A percentile compares a stretch with the other conserved stretches of the same genome.
Conservation (phyloP, 2,329 filamentous ascomycete species). For the Falciphora oryzae region DNA sequence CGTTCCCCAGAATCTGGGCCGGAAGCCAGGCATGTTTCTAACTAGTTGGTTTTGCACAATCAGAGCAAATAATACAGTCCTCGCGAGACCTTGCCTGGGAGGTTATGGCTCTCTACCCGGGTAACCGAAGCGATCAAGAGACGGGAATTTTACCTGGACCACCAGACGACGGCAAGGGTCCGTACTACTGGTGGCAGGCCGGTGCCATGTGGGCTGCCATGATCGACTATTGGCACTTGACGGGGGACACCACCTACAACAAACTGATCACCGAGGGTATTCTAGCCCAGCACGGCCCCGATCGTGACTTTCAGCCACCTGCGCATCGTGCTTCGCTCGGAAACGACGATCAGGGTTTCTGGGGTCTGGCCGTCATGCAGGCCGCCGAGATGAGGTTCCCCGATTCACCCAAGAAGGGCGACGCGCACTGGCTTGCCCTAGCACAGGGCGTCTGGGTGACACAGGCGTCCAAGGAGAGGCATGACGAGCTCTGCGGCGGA, state of each 20-base stretch:
- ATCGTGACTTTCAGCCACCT: conserved; percentile 55
- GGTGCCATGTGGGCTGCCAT: conserved; percentile 64
- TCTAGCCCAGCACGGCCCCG: conserved; percentile 50
- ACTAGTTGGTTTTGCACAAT: no score
- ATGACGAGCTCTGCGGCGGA: conserved; percentile 68
- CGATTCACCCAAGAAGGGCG: conserved; percentile 41
- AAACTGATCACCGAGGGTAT: conserved; percentile 49
- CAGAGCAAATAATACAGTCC: neutral
- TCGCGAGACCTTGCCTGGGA: neutral
- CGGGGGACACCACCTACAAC: conserved; percentile 59
- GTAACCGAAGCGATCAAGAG: conserved; percentile 32
- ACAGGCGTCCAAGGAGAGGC: conserved; percentile 51
- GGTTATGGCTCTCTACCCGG: neutral
- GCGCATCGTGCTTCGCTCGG: conserved; percentile 51
- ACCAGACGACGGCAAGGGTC: conserved; percentile 36
- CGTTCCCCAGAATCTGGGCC: no score
- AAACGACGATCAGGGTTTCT: conserved; percentile 65
- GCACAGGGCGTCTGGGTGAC: conserved; percentile 66
- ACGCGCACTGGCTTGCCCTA: conserved; percentile 58
- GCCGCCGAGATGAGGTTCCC: conserved; percentile 61
- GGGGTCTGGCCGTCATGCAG: conserved; percentile 62
- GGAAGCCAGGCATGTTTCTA: no score
- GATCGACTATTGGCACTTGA: conserved; percentile 64
- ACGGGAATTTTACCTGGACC: conserved; percentile 52
- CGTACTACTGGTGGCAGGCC: conserved; percentile 70